A percentile compares a stretch with the other conserved stretches of the same genome.
phyloP scores from a whole-genome alignment of 345 rosid species.

The Syzygium jambos region DNA sequence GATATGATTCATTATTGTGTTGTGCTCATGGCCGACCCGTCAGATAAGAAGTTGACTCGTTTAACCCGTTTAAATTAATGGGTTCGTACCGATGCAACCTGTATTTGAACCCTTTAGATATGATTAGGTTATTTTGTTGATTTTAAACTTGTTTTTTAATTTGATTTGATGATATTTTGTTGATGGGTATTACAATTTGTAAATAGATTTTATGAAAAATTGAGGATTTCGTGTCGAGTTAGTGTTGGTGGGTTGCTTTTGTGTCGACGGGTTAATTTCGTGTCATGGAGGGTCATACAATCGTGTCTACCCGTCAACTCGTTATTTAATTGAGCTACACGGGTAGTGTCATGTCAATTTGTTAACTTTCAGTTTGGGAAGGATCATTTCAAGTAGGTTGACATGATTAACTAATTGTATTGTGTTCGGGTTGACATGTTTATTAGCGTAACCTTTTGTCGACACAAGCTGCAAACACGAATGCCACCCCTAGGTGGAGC shows the following conservation, averaged over 20 bases:
- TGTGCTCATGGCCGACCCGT: neutral
- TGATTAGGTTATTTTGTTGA: neutral
- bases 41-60: neutral
- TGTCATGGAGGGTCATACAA: neutral
- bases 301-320: neutral
- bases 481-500: neutral
- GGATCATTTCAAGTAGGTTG: neutral
- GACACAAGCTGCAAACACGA: neutral
- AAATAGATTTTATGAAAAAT: neutral
- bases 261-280: neutral
- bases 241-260: neutral
- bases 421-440: neutral
- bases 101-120: neutral
- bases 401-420: fast-evolving
- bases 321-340: neutral
- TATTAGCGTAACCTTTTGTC: too few species aligned
- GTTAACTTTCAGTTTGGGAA: neutral
- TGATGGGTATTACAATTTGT: neutral
- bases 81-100: neutral
- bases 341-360: fast-evolving
- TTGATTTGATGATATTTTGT: neutral
- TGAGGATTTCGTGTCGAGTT: neutral
- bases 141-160: neutral
- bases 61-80: neutral
- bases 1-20: neutral